Conservation (phyloP, 306 rosid genomes). For the Begonia peltatifolia region DNA sequence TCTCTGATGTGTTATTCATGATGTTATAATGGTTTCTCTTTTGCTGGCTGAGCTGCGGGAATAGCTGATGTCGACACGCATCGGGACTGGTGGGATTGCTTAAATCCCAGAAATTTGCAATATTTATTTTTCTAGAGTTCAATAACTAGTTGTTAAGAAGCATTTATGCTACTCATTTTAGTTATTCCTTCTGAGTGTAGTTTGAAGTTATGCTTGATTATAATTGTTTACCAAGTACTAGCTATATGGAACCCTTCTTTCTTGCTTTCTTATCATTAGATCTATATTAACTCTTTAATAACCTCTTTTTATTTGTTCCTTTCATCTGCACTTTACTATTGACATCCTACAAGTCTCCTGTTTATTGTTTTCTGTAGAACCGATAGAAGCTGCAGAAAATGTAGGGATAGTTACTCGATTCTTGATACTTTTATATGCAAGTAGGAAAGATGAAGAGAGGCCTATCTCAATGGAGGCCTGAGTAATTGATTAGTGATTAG, state of each 20-base stretch:
- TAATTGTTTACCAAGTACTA: conserved; percentile 23
- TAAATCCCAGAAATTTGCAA: conserved; percentile 85
- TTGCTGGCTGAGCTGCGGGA: conserved; percentile 30
- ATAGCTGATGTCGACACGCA: conserved; percentile 28
- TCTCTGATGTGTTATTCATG: conserved; percentile 16
- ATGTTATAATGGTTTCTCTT: conserved; percentile 27
- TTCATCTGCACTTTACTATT: conserved; percentile 31
- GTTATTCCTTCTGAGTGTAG: conserved; percentile 57
- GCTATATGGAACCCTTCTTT: conserved; percentile 32
- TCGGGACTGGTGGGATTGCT: conserved; percentile 98
- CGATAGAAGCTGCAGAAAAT: conserved; percentile 17
- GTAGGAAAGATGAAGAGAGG: conserved; percentile 56
- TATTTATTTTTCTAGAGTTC: conserved; percentile 69
- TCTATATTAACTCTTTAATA: conserved; percentile 41
- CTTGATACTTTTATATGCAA: conserved; percentile 16
- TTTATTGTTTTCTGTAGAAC: conserved; percentile 6
- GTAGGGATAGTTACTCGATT: conserved; percentile 21
- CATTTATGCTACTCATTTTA: conserved; percentile 60
- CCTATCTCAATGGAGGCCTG: conserved; percentile 60
- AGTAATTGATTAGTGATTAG: conserved; percentile 57
- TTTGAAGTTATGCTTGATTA: conserved; percentile 51
- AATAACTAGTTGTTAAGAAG: conserved; percentile 75
- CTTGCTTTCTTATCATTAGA: conserved; percentile 41
- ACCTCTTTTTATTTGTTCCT: conserved; percentile 39
- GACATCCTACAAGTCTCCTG: conserved; percentile 15